A percentile compares a stretch with the other conserved stretches of the same genome.
These are phyloP conservation scores for Hypholoma fasciculare DNA, from an alignment of 768 basidiomycete genomes.

Conservation along the genomic window DNA sequence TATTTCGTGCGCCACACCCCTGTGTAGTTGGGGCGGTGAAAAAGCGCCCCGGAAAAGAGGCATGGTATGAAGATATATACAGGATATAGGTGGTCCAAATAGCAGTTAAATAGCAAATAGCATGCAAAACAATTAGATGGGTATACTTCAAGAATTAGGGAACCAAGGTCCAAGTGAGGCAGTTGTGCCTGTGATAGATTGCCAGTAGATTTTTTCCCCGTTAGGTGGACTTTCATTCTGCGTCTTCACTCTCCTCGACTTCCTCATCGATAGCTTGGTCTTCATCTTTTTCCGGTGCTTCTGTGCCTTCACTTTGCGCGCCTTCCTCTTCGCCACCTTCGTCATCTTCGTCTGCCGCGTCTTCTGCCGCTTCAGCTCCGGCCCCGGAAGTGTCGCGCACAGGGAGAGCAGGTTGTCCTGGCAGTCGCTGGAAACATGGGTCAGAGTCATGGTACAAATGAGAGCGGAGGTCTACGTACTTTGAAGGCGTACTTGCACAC, in stretches of 20 bases:
- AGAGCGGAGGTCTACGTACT: constrained; percentile 37
- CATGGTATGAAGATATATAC: too few species aligned
- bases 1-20: too few species aligned
- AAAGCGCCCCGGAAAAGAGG: too few species aligned
- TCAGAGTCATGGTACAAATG: background rate
- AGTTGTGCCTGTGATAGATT: too few species aligned
- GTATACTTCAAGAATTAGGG: too few species aligned
- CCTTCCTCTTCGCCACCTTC: constrained; percentile 8
- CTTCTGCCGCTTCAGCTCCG: constrained; percentile 10
- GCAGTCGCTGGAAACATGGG: constrained; percentile 43
- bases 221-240: background rate
- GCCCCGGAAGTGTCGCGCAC: constrained; percentile 25
- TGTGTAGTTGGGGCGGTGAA: too few species aligned
- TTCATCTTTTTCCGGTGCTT: constrained; percentile 1
- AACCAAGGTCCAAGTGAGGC: too few species aligned
- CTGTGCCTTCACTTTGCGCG: constrained; percentile 14
- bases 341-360: constrained; percentile 14
- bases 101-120: too few species aligned
- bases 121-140: too few species aligned
- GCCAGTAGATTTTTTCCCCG: too few species aligned
- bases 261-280: constrained; percentile 4
- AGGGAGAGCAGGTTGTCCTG: constrained; percentile 54
- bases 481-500: constrained; percentile 89
- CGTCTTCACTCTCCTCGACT: background rate
- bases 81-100: too few species aligned